These are phyloP conservation scores for Aphanocladium album DNA, from an alignment of 2,329 filamentous ascomycete genomes.

Conservation along the genomic window DNA sequence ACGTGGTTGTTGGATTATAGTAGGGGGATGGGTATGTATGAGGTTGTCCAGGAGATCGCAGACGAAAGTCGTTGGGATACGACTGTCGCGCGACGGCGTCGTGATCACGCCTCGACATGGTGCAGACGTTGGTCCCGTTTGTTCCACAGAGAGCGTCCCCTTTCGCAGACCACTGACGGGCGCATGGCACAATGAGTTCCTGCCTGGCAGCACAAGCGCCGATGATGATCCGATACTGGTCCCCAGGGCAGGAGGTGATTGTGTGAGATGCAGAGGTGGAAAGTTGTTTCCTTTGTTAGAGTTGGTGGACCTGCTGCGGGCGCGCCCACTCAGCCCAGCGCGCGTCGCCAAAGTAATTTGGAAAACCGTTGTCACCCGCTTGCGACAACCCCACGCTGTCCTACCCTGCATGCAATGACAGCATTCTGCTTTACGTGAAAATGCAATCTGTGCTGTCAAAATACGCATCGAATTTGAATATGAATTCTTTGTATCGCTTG, in stretches of 20 bases:
- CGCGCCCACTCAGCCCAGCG: background rate
- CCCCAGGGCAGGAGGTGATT: background rate
- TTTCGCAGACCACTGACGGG: background rate
- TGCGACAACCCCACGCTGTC: background rate
- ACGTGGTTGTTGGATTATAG: background rate
- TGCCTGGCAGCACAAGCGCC: background rate
- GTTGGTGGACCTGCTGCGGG: background rate
- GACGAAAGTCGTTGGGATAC: background rate
- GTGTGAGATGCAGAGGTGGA: background rate
- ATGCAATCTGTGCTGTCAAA: no score
- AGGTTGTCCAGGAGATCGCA: background rate
- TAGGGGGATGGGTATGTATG: background rate
- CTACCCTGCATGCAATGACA: background rate
- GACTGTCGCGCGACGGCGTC: background rate
- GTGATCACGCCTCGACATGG: slow-evolving; percentile 8
- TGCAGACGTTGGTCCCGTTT: background rate
- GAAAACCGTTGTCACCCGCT: background rate
- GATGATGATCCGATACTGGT: background rate
- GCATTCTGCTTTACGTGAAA: background rate
- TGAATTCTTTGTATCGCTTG: no score
- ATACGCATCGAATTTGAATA: no score
- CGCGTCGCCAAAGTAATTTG: background rate
- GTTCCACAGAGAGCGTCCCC: slow-evolving; percentile 9
- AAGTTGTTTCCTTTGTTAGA: background rate
- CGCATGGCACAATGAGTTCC: background rate